Base-by-base conservation (phyloP, 441 rosid genomes). In the Hypseocharis bilobata region DNA sequence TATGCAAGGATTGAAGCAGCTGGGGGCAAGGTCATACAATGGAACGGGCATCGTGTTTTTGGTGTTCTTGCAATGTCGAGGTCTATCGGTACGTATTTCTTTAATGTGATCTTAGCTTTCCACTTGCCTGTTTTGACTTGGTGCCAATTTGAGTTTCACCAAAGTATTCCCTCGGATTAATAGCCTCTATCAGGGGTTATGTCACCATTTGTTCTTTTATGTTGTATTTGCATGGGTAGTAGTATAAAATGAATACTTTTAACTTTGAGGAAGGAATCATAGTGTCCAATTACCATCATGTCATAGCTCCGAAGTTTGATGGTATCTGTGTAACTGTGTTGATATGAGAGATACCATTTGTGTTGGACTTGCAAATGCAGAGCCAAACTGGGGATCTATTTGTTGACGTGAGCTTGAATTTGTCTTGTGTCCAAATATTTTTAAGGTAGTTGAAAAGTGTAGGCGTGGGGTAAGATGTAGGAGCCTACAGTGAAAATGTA, bases 61-160 rank as follows among this genome's bases (percentile, higher is more conserved):
- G 97, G 96, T 3, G 96, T 91, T 72, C 90, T 91, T 64, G 96
- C 96, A 16, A 88, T 91, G 97, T 91, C 97, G 38, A 88, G 96
- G 69, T 88, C 97, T 64, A 85, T 91, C 52, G 97, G 97, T 88
- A 72, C 29, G 84, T 59, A n/a, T 72, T 75, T 64, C 49, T 62
- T 56, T 38, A 29, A 16, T 26, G 28, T 22, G 38, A 27, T 23
- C 4, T 62, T 10, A 59, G 17, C 63, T 52, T 40, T 36, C 2
- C 14, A 30, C 45, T 61, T 62, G 14, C 27, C 4, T 67, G 55
- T 27, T 26, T 32, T 10, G 56, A 22, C 49, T 14, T 17, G 19
- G 6, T 61, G 29, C 26, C 16, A 5, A 25, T 54, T 42, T 55
- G 29, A 65, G n/a, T 8, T 42, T 44, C 69, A 69, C 45, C 13